Base-by-base conservation (phyloP, 2,329 filamentous ascomycete species). In the Harringtonia lauricola region DNA sequence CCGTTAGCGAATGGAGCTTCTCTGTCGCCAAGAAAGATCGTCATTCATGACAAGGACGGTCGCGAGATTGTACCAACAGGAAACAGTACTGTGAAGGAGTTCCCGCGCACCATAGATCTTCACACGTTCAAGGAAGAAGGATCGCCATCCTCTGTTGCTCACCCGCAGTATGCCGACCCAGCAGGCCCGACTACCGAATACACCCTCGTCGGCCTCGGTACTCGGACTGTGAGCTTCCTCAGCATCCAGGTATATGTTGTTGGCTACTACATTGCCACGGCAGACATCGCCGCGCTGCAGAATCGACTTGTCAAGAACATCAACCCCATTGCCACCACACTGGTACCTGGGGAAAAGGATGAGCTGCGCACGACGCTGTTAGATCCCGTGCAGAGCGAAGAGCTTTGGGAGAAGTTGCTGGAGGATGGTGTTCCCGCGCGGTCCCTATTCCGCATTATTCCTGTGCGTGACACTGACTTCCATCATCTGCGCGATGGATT, bases 381-480 rank as follows among this genome's bases (percentile, higher is more conserved):
- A 18, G 83, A 94, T 56, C 71, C 82, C 0, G 67, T 68, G 26
- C 68, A 75, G 51, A 81, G 86, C 50, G 82, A 85, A 51, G 70
- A 76, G 51, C 74, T 86, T 29, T 95, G 89, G 88, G 72, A 79
- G 36, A 66, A 72, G 14, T 68, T 95, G 3, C 64, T 96, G 22
- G 68, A 70, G 46, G 68, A 80, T 0, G 71, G 76, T 3, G 73
- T 78, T 0, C 76, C 90, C n/a, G 72, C 57, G 26, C 70, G 87
- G 43, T 90, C 81, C 22, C 76, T 81, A 0, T 80, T 94, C 64
- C 76, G 90, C 37, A 83, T 98, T 50, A 80, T 90, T 3, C 92
- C 92, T 0, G 88, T 87, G n/a, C 74, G 87, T 31, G 88, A 94
- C 62, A 98, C 92, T 17, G 89, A 96, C 62, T 96, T 95, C 63